Conservation (phyloP, 148 eudicot genomes). For the Beta vulgaris region DNA sequence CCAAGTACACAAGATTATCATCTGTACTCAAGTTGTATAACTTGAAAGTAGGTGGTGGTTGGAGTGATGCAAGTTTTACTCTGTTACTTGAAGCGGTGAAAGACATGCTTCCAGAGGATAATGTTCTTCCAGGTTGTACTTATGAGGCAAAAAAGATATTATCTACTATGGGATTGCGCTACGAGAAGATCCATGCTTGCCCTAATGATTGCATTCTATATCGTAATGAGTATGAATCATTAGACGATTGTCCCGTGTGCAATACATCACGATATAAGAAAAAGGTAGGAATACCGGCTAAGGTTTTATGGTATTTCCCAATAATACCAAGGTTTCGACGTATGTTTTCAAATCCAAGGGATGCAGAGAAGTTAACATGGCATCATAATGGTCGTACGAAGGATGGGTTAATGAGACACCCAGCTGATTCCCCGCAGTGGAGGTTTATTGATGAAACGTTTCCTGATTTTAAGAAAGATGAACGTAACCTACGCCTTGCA, state of each 20-base stretch:
- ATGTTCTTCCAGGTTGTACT: conserved; percentile 5
- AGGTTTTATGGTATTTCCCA: too few species aligned
- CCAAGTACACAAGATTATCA: neutral
- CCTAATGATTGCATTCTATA: neutral
- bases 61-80: too few species aligned
- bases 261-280: neutral
- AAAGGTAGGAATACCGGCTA: neutral
- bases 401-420: conserved; percentile 21
- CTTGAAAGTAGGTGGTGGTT: conserved; percentile 2
- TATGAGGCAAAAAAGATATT: conserved; percentile 18
- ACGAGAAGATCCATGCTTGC: neutral
- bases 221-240: neutral
- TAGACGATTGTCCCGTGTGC: neutral
- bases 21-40: too few species aligned
- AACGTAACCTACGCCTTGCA: conserved; percentile 26
- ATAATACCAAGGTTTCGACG: conserved; percentile 25
- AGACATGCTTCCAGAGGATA: conserved; percentile 13
- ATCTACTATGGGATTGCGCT: neutral
- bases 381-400: neutral
- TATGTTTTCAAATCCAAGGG: conserved; percentile 21
- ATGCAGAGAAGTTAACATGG: conserved; percentile 19
- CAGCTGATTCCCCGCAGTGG: too few species aligned
- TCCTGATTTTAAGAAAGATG: conserved; percentile 21
- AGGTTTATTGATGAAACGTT: neutral
- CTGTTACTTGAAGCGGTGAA: neutral